Evolutionary conservation across 352 stramenopile genomes (phyloP).

Genomic region (Globisporangium cederbergense): DNA sequence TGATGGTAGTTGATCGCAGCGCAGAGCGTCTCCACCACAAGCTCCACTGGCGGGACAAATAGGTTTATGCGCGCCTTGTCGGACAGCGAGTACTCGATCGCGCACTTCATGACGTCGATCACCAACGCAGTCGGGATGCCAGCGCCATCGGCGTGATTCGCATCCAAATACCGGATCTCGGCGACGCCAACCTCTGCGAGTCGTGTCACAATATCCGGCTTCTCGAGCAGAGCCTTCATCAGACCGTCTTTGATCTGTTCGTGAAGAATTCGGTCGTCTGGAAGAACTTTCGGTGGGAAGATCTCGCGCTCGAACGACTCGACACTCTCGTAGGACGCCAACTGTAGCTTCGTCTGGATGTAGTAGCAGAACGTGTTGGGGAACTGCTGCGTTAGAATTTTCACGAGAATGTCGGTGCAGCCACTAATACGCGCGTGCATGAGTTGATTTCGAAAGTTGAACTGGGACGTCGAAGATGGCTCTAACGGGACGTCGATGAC

Average conservation of each 20-base stretch:
- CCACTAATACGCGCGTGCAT: conserved; percentile 53
- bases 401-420: conserved; percentile 64
- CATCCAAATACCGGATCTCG: conserved; percentile 66
- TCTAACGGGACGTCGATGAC: conserved; percentile 38
- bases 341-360: conserved; percentile 59
- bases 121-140: conserved; percentile 52
- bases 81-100: conserved; percentile 46
- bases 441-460: conserved; percentile 36
- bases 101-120: conserved; percentile 51
- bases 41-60: conserved; percentile 48
- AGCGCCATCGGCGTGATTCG: conserved; percentile 37
- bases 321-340: conserved; percentile 75
- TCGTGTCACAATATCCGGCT: conserved; percentile 37
- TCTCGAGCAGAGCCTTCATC: conserved; percentile 46
- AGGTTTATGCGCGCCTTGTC: conserved; percentile 39
- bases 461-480: conserved; percentile 32
- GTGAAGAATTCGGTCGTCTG: conserved; percentile 52
- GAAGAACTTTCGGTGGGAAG: conserved; percentile 46
- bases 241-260: conserved; percentile 52
- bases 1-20: conserved; percentile 76
- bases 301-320: conserved; percentile 66
- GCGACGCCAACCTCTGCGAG: conserved; percentile 54
- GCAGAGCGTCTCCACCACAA: conserved; percentile 54
- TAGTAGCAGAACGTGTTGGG: conserved; percentile 79
- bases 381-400: conserved; percentile 64